A percentile compares a stretch with the other conserved stretches of the same genome.
These are phyloP conservation scores for Fraxinus albicans DNA, from an alignment of 305 asterid genomes.

Conservation along the genomic window DNA sequence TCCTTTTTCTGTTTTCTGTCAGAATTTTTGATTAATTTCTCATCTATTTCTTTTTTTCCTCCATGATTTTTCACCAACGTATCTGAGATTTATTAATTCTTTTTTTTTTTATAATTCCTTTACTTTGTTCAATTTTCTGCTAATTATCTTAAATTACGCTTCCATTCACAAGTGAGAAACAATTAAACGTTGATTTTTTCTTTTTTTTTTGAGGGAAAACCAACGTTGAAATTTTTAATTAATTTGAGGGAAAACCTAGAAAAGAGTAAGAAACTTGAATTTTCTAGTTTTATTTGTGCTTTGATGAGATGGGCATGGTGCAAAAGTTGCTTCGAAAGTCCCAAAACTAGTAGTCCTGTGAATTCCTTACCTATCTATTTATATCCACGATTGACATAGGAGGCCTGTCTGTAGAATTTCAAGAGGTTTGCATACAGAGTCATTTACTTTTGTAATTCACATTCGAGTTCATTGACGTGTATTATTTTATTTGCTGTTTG, in stretches of 20 bases:
- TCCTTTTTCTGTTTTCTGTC: background rate
- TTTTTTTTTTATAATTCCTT: too few relatives aligned
- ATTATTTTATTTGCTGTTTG: background rate
- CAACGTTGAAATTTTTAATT: too few relatives aligned
- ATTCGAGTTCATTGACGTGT: background rate
- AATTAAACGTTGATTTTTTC: background rate
- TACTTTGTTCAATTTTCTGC: background rate
- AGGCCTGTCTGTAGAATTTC: background rate
- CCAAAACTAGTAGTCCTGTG: background rate
- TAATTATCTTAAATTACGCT: background rate
- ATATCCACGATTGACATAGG: background rate
- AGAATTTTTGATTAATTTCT: background rate
- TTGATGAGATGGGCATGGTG: background rate
- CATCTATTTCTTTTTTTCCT: background rate
- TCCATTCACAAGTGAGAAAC: background rate
- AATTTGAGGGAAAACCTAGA: background rate
- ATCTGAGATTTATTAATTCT: background rate
- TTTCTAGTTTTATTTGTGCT: background rate
- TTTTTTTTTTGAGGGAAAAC: background rate
- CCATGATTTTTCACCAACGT: background rate
- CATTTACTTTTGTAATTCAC: background rate
- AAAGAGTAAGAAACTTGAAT: background rate
- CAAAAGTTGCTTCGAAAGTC: background rate
- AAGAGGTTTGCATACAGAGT: background rate
- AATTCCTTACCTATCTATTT: background rate